Conservation (phyloP, 345 rosid genomes). For the Gynandropsis gynandra region DNA sequence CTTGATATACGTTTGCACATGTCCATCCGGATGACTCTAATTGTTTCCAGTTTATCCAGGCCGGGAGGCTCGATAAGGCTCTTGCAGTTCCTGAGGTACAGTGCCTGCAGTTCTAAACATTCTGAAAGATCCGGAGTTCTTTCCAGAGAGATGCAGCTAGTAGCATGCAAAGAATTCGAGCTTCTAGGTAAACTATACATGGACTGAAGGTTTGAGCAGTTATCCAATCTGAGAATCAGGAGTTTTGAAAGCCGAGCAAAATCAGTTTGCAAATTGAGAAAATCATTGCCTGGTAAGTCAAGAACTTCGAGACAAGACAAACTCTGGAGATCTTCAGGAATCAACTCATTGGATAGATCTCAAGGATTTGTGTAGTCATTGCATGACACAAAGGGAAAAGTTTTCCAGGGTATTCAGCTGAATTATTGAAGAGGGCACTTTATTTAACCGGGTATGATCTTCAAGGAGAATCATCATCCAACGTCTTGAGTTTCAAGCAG, state of each 20-base stretch:
- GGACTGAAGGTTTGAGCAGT: slow-evolving; percentile 20
- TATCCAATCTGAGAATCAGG: slow-evolving; percentile 9
- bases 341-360: slow-evolving; percentile 13
- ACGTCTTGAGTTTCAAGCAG: slow-evolving; percentile 10
- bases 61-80: slow-evolving; percentile 11
- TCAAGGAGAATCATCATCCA: slow-evolving; percentile 12
- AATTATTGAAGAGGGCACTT: background rate
- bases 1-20: slow-evolving; percentile 14
- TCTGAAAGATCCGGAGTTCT: slow-evolving; percentile 16
- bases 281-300: slow-evolving; percentile 14
- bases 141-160: slow-evolving; percentile 9
- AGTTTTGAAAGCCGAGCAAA: slow-evolving; percentile 3
- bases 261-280: slow-evolving; percentile 5
- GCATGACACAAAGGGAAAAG: slow-evolving; percentile 7
- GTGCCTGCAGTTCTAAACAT: slow-evolving; percentile 3
- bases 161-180: slow-evolving; percentile 3
- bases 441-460: background rate
- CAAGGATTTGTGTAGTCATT: slow-evolving; percentile 5
- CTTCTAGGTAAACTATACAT: slow-evolving; percentile 15
- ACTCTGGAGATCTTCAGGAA: slow-evolving; percentile 2
- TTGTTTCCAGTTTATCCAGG: slow-evolving; percentile 11
- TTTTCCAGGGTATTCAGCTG: slow-evolving; percentile 9
- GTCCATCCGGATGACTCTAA: slow-evolving; percentile 20
- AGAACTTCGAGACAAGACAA: slow-evolving; percentile 14
- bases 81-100: slow-evolving; percentile 10